A percentile compares a stretch with the other conserved stretches of the same genome.
Evolutionary conservation across 805 yeast species (phyloP).

Genomic region (Lachancea quebecensis): DNA sequence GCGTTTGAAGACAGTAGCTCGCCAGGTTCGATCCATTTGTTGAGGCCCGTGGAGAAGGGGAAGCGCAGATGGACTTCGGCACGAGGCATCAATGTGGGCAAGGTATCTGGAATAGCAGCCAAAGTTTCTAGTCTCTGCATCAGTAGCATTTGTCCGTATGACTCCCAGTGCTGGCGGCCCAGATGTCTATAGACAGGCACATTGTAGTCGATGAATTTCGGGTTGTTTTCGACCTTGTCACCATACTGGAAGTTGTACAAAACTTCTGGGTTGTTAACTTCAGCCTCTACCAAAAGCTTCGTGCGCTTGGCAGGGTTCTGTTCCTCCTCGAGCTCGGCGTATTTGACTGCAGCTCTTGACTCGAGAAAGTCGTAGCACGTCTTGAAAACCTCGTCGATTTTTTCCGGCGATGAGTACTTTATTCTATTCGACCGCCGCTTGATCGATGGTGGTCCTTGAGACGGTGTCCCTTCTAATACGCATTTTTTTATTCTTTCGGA

Average conservation of each 20-base stretch:
- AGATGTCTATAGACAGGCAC: constrained; percentile 75
- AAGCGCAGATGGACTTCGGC: constrained; percentile 72
- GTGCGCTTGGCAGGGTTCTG: constrained; percentile 22
- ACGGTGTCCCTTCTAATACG: constrained; percentile 31
- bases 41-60: constrained; percentile 57
- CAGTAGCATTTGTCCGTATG: constrained; percentile 59
- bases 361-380: constrained; percentile 56
- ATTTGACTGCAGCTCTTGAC: constrained; percentile 38
- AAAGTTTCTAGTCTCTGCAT: constrained; percentile 91
- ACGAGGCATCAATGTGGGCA: constrained; percentile 79
- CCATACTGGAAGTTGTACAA: constrained; percentile 52
- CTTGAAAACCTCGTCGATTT: constrained; percentile 66
- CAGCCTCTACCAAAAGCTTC: constrained; percentile 50
- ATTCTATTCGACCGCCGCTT: constrained; percentile 37
- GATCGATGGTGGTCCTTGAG: constrained; percentile 48
- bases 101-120: constrained; percentile 84
- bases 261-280: constrained; percentile 78
- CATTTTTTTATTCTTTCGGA: constrained; percentile 25
- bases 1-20: constrained; percentile 62
- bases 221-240: constrained; percentile 33
- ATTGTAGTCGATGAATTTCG: constrained; percentile 51
- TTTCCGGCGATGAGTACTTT: constrained; percentile 61
- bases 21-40: constrained; percentile 77
- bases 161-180: constrained; percentile 66
- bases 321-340: constrained; percentile 23